Percentiles rank a stretch among this genome's conserved stretches.
Evolutionary conservation across 768 basidiomycete genomes (phyloP).

Genomic region (Rhodosporidiobolus sp.): DNA sequence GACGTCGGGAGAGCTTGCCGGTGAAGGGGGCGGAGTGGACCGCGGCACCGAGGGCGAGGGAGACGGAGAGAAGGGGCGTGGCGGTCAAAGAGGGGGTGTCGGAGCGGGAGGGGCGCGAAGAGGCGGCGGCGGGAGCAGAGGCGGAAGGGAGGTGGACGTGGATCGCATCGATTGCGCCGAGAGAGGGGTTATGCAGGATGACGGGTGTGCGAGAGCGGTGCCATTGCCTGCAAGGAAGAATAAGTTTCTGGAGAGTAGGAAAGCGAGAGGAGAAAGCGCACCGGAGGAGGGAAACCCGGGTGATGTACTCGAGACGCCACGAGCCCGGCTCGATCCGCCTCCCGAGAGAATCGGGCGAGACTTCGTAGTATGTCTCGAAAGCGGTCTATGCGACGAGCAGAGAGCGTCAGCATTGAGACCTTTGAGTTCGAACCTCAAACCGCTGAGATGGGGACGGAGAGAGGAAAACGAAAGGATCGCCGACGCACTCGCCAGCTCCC

Average conservation of each 20-base stretch:
- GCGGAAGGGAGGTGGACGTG: constrained; percentile 13
- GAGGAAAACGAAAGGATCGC: too few species aligned
- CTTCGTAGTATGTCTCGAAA: constrained; percentile 28
- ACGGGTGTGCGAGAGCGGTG: constrained; percentile 19
- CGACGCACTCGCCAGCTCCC: constrained; percentile 31
- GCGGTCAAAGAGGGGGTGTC: background rate
- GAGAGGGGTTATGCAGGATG: constrained; percentile 19
- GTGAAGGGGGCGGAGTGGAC: constrained; percentile 29
- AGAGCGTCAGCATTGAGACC: background rate
- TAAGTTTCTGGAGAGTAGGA: background rate
- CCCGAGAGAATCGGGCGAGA: constrained; percentile 8
- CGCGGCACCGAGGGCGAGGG: constrained; percentile 22
- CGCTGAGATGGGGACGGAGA: too few species aligned
- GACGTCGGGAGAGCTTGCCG: constrained; percentile 19
- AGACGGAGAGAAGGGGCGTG: constrained; percentile 19
- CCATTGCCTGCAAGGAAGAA: constrained; percentile 16
- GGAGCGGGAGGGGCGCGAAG: background rate
- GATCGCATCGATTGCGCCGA: constrained; percentile 21
- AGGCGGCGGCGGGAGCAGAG: background rate
- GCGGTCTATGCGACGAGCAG: constrained; percentile 2
- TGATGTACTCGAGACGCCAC: constrained; percentile 35
- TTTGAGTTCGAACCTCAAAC: too few species aligned
- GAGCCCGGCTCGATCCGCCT: constrained; percentile 18
- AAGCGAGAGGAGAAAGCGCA: background rate
- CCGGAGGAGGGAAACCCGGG: constrained; percentile 17